A percentile compares a stretch with the other conserved stretches of the same genome.
Conservation (phyloP, 2,329 filamentous ascomycete genomes). For the Thelonectria rubi region DNA sequence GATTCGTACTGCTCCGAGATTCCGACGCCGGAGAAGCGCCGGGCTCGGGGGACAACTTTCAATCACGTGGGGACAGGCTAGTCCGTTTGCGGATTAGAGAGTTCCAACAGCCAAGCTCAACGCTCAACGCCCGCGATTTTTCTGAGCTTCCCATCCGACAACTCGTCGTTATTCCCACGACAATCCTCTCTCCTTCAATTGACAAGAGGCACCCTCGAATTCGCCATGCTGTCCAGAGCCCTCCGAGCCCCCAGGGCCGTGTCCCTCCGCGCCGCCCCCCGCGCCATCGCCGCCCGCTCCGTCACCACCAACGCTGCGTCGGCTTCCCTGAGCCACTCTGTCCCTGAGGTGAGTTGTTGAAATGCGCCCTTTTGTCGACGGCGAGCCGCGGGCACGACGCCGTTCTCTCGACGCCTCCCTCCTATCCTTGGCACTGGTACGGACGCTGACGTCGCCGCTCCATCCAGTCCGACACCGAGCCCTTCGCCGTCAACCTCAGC, state of each 20-base stretch:
- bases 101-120: slow-evolving; percentile 53
- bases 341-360: slow-evolving; percentile 59
- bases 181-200: slow-evolving; percentile 45
- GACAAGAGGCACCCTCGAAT: slow-evolving; percentile 46
- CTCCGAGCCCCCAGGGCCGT: slow-evolving; percentile 68
- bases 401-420: slow-evolving; percentile 6
- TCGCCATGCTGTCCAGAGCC: slow-evolving; percentile 75
- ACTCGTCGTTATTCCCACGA: slow-evolving; percentile 46
- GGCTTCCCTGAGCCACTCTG: slow-evolving; percentile 83
- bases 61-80: slow-evolving; percentile 42
- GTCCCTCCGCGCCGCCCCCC: slow-evolving; percentile 62
- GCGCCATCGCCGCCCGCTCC: slow-evolving; percentile 68
- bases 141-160: slow-evolving; percentile 50
- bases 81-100: slow-evolving; percentile 42
- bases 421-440: too few relatives aligned
- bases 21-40: slow-evolving; percentile 26
- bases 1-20: background rate
- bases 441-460: background rate
- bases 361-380: slow-evolving; percentile 39
- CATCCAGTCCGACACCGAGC: slow-evolving; percentile 86
- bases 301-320: slow-evolving; percentile 97
- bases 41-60: slow-evolving; percentile 7
- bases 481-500: slow-evolving; percentile 90
- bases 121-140: slow-evolving; percentile 56
- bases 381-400: slow-evolving; percentile 13